These are phyloP conservation scores for Oenanthe sinensis DNA, from an alignment of 129 eudicot genomes.

Conservation along the genomic window DNA sequence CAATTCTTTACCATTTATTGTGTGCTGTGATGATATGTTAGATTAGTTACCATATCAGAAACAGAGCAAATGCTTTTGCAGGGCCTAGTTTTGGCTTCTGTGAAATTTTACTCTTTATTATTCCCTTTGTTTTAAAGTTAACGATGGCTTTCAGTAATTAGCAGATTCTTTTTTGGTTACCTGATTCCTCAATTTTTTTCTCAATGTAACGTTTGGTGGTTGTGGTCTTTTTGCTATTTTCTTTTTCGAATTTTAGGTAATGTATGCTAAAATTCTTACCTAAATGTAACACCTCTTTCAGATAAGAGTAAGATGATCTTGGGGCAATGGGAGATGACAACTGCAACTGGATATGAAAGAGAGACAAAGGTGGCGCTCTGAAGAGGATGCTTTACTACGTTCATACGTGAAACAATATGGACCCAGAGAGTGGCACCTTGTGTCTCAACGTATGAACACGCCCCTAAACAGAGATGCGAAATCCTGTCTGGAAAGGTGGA, in stretches of 20 bases:
- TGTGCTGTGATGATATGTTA: background rate
- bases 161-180: no score
- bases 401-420: conserved; percentile 50
- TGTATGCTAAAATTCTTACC: background rate
- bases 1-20: background rate
- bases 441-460: conserved; percentile 43
- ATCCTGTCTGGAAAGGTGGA: conserved; percentile 48
- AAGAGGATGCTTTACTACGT: conserved; percentile 41
- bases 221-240: background rate
- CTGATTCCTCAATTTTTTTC: no score
- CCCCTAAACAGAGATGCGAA: conserved; percentile 39
- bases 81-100: background rate
- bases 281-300: background rate
- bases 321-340: conserved; percentile 18
- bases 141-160: no score
- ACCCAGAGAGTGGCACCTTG: conserved; percentile 50
- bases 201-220: background rate
- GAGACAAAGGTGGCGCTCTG: conserved; percentile 49
- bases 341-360: conserved; percentile 36
- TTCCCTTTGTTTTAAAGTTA: no score
- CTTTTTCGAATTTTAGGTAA: background rate
- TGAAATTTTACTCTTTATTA: background rate
- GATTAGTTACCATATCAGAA: background rate
- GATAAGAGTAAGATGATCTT: conserved; percentile 32
- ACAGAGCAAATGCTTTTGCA: background rate